These are phyloP conservation scores for Monosporascus ibericus DNA, from an alignment of 2,329 filamentous ascomycete genomes.

Conservation along the genomic window DNA sequence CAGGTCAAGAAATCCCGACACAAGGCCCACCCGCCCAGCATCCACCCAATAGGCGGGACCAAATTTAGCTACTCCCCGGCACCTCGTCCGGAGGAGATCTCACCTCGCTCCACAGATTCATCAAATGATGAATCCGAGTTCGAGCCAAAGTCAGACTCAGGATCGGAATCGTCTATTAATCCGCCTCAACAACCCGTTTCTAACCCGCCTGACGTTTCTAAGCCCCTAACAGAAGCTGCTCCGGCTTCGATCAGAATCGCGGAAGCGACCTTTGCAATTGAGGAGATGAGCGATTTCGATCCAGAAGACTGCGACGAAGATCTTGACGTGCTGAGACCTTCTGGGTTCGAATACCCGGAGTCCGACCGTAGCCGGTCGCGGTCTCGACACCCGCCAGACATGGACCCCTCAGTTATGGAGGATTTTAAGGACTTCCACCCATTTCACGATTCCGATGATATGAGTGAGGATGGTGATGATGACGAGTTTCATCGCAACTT, in stretches of 20 bases:
- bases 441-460: slow-evolving; percentile 20
- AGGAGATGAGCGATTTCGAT: slow-evolving; percentile 23
- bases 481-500: slow-evolving; percentile 19
- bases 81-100: slow-evolving; percentile 24
- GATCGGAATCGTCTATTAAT: slow-evolving; percentile 17
- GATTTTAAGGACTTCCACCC: slow-evolving; percentile 22
- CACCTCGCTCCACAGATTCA: slow-evolving; percentile 24
- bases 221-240: slow-evolving; percentile 14
- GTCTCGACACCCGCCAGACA: slow-evolving; percentile 19
- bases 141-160: too few species aligned
- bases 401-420: slow-evolving; percentile 21
- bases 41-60: slow-evolving; percentile 26
- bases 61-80: slow-evolving; percentile 23
- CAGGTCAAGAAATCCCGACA: slow-evolving; percentile 18
- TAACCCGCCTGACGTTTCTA: slow-evolving; percentile 15
- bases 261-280: slow-evolving; percentile 22
- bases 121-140: slow-evolving; percentile 16
- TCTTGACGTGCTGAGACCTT: slow-evolving; percentile 19
- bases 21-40: slow-evolving; percentile 22
- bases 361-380: slow-evolving; percentile 23
- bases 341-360: slow-evolving; percentile 22
- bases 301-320: slow-evolving; percentile 20
- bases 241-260: slow-evolving; percentile 11
- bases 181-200: slow-evolving; percentile 21
- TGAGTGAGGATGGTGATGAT: slow-evolving; percentile 17